phyloP scores from a whole-genome alignment of 2,329 filamentous ascomycete genomes.

The Epichloe typhina region DNA sequence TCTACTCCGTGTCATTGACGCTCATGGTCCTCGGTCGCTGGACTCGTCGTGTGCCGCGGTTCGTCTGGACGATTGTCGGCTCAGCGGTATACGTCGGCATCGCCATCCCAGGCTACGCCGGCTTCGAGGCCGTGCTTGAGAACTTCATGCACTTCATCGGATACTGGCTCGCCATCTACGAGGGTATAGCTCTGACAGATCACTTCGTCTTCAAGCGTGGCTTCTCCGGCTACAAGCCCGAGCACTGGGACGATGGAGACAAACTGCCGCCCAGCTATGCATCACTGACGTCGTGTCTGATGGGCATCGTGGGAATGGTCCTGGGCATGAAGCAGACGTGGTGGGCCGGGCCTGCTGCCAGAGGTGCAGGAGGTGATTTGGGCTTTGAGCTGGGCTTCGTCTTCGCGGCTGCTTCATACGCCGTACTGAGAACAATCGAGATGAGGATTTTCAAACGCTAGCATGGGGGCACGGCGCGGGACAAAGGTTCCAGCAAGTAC shows the following conservation, averaged over 20 bases:
- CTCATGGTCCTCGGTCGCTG: slow-evolving; percentile 47
- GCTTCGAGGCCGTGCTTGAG: slow-evolving; percentile 51
- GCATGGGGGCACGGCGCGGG: too few relatives aligned
- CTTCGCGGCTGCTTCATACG: slow-evolving; percentile 24
- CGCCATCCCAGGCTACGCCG: slow-evolving; percentile 53
- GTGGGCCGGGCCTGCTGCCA: slow-evolving; percentile 55
- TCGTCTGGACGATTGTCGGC: slow-evolving; percentile 50
- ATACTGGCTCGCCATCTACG: slow-evolving; percentile 67
- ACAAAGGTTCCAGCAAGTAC: too few relatives aligned
- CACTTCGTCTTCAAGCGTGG: slow-evolving; percentile 56
- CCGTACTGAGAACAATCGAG: slow-evolving; percentile 32
- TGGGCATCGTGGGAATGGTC: slow-evolving; percentile 52
- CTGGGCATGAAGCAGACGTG: slow-evolving; percentile 59
- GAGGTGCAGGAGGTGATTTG: slow-evolving; percentile 35
- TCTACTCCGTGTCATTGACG: slow-evolving; percentile 57
- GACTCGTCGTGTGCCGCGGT: slow-evolving; percentile 50
- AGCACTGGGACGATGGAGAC: slow-evolving; percentile 41
- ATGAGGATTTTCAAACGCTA: neutral
- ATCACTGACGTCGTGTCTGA: slow-evolving; percentile 47
- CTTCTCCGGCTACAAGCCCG: slow-evolving; percentile 43
- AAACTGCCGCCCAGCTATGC: slow-evolving; percentile 52
- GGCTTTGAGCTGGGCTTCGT: slow-evolving; percentile 49
- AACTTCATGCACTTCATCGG: slow-evolving; percentile 59
- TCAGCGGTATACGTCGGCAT: slow-evolving; percentile 54
- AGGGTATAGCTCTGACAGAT: slow-evolving; percentile 50